These are phyloP conservation scores for Fraxinus pennsylvanica DNA, from an alignment of 257 asterid genomes.

Conservation along the genomic window DNA sequence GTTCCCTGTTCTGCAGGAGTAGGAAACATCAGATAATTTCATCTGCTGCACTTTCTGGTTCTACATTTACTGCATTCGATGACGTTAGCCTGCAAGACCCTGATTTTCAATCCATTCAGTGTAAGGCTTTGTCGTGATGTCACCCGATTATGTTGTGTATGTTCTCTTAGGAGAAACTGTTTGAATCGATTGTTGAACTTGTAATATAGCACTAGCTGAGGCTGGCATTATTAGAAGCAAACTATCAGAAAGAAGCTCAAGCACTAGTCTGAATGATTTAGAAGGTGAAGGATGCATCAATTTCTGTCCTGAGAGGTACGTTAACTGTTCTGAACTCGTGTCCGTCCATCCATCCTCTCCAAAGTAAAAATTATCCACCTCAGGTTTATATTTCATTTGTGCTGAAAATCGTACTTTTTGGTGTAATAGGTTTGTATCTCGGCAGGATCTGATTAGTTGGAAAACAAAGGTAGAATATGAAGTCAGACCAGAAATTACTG, in stretches of 20 bases:
- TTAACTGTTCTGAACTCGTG: background rate
- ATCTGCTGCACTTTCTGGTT: slow-evolving; percentile 73
- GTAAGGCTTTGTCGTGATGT: slow-evolving; percentile 45
- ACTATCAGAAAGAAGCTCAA: slow-evolving; percentile 38
- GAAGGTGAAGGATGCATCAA: slow-evolving; percentile 32
- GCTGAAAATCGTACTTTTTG: slow-evolving; percentile 13
- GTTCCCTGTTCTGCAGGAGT: slow-evolving; percentile 49
- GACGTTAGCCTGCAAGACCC: slow-evolving; percentile 75
- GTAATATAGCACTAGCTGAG: slow-evolving; percentile 74
- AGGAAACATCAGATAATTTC: slow-evolving; percentile 57
- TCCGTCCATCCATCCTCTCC: background rate
- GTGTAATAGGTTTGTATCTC: slow-evolving; percentile 63
- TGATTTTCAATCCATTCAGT: slow-evolving; percentile 76
- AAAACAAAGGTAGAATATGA: slow-evolving; percentile 82
- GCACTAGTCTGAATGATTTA: slow-evolving; percentile 30
- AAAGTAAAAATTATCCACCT: background rate
- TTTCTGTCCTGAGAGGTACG: slow-evolving; percentile 80
- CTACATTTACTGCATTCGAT: slow-evolving; percentile 65
- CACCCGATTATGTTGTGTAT: slow-evolving; percentile 10
- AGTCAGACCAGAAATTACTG: slow-evolving; percentile 43
- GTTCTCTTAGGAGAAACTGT: background rate
- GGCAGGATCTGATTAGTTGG: slow-evolving; percentile 85
- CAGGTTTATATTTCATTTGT: slow-evolving; percentile 2
- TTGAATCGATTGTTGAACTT: slow-evolving; percentile 26
- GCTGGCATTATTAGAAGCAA: slow-evolving; percentile 85